phyloP scores from a whole-genome alignment of 345 rosid genomes.

The Aquilaria yunnanensis region DNA sequence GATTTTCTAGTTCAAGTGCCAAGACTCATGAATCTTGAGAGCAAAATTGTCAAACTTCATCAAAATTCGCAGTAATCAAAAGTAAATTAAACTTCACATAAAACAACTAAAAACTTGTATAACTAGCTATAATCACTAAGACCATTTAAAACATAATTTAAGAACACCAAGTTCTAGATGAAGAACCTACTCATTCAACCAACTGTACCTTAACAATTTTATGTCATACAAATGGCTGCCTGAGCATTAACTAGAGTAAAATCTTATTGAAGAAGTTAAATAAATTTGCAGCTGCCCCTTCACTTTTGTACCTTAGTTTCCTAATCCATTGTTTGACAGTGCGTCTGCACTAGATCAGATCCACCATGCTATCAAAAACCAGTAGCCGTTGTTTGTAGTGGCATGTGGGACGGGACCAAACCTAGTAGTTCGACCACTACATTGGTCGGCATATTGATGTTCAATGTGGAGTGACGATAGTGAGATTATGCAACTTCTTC shows the following conservation, averaged over 20 bases:
- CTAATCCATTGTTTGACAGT: slow-evolving; percentile 94
- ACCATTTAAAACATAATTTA: too few species aligned
- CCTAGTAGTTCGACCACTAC: slow-evolving; percentile 90
- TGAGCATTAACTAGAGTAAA: not conserved
- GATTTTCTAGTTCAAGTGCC: too few species aligned
- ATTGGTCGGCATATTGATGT: slow-evolving; percentile 73
- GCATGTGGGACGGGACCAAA: slow-evolving; percentile 79
- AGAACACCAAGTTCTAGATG: too few species aligned
- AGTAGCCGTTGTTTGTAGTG: slow-evolving; percentile 86
- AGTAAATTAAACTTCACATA: too few species aligned
- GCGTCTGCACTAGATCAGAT: slow-evolving; percentile 82
- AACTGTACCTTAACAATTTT: not conserved
- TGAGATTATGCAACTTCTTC: slow-evolving; percentile 55
- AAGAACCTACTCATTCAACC: not conserved
- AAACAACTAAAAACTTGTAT: too few species aligned
- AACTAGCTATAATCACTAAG: too few species aligned
- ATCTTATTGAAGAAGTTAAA: not conserved
- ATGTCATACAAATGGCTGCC: not conserved
- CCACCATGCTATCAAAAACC: slow-evolving; percentile 80
- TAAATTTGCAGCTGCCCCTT: slow-evolving; percentile 66
- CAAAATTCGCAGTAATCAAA: too few species aligned
- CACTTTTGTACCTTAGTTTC: slow-evolving; percentile 84
- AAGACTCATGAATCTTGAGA: too few species aligned
- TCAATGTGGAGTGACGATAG: slow-evolving; percentile 87
- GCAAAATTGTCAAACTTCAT: too few species aligned